Base-by-base conservation (phyloP, 768 basidiomycete genomes). In the Asterophora lycoperdoides region DNA sequence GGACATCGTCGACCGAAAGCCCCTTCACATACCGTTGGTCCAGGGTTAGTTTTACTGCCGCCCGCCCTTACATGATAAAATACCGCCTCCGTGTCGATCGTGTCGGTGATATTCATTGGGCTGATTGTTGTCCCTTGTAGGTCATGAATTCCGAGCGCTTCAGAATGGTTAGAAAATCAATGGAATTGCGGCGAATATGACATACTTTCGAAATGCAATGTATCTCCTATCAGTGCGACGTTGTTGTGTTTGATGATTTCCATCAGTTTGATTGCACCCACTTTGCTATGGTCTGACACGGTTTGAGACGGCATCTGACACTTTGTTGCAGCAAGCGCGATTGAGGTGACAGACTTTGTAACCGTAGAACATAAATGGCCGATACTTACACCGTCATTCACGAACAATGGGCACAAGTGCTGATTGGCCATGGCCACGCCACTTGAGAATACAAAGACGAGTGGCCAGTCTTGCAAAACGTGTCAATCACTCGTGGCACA, bases 141-240 rank as follows among this genome's bases (percentile, higher is more conserved):
- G 37, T 62, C 52, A 41, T 60, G 45, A 9, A 59, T 40, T 15
- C 57, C 51, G 14, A 64, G 57, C 43, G 53, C 62, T 64, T 29
- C 20, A 53, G 35, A 33, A 13, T 6, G 5, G 13, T 41, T 18
- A 38, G n/a, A 14, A 9, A 29, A 18, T 41, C 42, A 0, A 41
- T 28, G 34, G 38, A 19, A 19, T 9, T 10, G 13, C 19, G 17
- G 29, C 41, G 7, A 17, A 15, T 26, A 46, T 30, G 30, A 63
- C 74, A 46, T 61, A 78, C 78, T 64, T 58, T 70, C 59, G 23
- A 74, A 68, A 54, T 79, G 62, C 11, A 73, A 55, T 5, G 74
- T 75, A 47, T 76, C 65, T 6, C 69, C 73, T 18, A 77, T 56
- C 49, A 77, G 61, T 6, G 61, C 68, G n/a, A 64, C 63, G 41